Conservation (phyloP, 2,329 filamentous ascomycete species). For the Fusarium sp. region DNA sequence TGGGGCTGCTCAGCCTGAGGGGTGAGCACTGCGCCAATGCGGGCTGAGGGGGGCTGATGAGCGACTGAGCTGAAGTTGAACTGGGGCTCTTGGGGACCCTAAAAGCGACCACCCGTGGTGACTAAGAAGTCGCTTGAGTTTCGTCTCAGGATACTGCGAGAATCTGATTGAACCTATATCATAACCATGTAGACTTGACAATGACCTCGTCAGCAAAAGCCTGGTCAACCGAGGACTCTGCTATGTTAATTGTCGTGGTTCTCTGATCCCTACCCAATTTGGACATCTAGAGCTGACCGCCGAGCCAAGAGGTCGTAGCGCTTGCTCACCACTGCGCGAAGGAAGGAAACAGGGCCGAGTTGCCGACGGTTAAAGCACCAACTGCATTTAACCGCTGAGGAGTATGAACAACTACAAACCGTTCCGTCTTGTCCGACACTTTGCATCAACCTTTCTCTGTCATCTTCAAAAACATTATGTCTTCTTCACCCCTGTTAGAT, state of each 20-base stretch:
- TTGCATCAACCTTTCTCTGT: no score
- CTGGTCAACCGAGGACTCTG: background rate
- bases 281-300: background rate
- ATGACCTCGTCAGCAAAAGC: background rate
- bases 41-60: no score
- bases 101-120: no score
- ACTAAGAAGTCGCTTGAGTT: no score
- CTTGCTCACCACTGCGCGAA: background rate
- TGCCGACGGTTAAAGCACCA: constrained; percentile 30
- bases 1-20: no score
- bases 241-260: background rate
- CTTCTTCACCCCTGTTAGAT: constrained; percentile 2
- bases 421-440: background rate
- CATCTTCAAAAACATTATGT: constrained; percentile 2
- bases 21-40: no score
- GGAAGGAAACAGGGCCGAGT: constrained; percentile 20
- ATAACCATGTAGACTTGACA: no score
- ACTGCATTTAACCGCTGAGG: background rate
- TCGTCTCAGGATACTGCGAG: no score
- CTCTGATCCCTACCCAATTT: background rate
- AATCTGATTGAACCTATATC: no score
- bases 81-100: no score
- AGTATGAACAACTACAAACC: background rate
- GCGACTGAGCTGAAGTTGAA: no score
- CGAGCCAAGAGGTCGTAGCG: background rate